phyloP scores from a whole-genome alignment of 345 rosid species.

The Linum lewisii region DNA sequence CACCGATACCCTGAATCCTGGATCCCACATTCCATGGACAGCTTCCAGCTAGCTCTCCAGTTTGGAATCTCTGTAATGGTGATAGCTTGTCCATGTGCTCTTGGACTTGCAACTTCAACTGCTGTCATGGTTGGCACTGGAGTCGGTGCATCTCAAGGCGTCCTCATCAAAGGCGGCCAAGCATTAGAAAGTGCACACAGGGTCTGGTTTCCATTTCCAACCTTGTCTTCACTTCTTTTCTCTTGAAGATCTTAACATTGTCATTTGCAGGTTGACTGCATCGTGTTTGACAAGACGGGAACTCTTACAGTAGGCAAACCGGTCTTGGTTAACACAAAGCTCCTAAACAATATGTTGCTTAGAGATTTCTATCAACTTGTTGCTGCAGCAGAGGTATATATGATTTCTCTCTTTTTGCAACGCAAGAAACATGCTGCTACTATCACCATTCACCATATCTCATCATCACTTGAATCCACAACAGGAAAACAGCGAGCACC shows the following conservation, averaged over 20 bases:
- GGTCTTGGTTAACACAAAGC: slow-evolving; percentile 63
- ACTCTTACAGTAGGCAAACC: slow-evolving; percentile 94
- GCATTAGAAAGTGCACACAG: slow-evolving; percentile 82
- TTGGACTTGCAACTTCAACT: slow-evolving; percentile 95
- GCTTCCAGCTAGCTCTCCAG: slow-evolving; percentile 85
- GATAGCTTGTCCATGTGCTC: slow-evolving; percentile 96
- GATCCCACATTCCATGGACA: slow-evolving; percentile 94
- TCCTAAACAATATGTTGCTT: slow-evolving; percentile 58
- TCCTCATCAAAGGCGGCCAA: slow-evolving; percentile 90
- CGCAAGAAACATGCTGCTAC: no score
- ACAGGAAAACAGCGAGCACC: slow-evolving; percentile 86
- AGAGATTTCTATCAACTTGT: slow-evolving; percentile 65
- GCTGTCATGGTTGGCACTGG: slow-evolving; percentile 99
- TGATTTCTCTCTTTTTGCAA: slow-evolving; percentile 1
- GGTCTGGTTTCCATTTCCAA: slow-evolving; percentile 27
- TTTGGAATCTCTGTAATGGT: slow-evolving; percentile 99
- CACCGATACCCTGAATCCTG: slow-evolving; percentile 74
- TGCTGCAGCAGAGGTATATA: slow-evolving; percentile 90
- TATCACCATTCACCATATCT: no score
- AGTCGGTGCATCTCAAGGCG: slow-evolving; percentile 94
- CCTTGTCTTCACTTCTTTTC: slow-evolving; percentile 3
- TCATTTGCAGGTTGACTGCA: slow-evolving; percentile 59
- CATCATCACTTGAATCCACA: not conserved
- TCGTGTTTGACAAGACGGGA: slow-evolving; percentile 97
- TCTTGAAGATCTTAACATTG: not conserved